Percentiles rank a stretch among this genome's conserved stretches.
Evolutionary conservation across 768 basidiomycete species (phyloP).

Genomic region (Dioszegia hungarica): DNA sequence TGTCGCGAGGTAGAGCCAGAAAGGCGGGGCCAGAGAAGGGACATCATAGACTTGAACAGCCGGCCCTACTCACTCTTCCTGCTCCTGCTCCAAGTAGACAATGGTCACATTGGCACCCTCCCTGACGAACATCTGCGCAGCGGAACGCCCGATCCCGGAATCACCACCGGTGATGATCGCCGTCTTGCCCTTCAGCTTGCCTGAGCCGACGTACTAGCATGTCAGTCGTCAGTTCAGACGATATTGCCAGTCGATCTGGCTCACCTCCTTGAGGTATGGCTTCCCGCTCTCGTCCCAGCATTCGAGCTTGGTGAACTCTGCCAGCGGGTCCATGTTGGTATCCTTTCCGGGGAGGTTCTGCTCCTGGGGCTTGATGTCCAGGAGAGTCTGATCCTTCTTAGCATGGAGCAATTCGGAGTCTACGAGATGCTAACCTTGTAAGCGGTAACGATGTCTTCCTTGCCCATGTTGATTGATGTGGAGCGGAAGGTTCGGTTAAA

Average conservation of each 20-base stretch:
- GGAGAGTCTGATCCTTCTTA: conserved; percentile 24
- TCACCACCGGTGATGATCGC: conserved; percentile 46
- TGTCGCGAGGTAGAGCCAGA: too few species aligned
- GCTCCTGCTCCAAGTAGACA: conserved; percentile 58
- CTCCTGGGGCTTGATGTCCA: conserved; percentile 47
- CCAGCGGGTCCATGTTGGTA: conserved; percentile 53
- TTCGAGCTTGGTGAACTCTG: conserved; percentile 49
- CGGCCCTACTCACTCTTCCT: conserved; percentile 55
- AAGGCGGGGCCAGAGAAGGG: too few species aligned
- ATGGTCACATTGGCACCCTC: conserved; percentile 53
- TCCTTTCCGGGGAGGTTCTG: conserved; percentile 57
- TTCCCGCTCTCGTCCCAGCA: conserved; percentile 57
- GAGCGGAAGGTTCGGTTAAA: background rate
- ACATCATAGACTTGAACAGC: too few species aligned
- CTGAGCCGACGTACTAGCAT: conserved; percentile 55
- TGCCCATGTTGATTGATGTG: conserved; percentile 12
- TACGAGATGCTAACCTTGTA: conserved; percentile 19
- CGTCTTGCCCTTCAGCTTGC: conserved; percentile 52
- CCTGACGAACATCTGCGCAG: conserved; percentile 49
- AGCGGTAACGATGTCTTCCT: conserved; percentile 40
- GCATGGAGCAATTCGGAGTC: background rate
- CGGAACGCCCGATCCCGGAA: conserved; percentile 41
- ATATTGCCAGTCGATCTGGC: background rate
- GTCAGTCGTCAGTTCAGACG: background rate
- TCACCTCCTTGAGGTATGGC: conserved; percentile 52